These are phyloP conservation scores for Cucurbita ficifolia DNA, from an alignment of 306 rosid genomes.

Conservation along the genomic window DNA sequence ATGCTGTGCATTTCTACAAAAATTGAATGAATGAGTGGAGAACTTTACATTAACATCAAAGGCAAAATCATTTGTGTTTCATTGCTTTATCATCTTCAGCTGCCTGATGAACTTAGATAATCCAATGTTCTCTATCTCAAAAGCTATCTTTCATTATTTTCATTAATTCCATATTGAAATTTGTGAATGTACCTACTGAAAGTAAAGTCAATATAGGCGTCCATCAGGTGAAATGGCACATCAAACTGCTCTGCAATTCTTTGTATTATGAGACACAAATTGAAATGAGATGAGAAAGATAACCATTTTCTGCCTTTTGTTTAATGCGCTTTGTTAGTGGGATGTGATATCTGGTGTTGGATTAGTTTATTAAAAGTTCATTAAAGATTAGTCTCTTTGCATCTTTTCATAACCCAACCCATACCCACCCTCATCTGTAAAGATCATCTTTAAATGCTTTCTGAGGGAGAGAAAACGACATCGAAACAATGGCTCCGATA, in stretches of 20 bases:
- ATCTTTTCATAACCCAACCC: background rate
- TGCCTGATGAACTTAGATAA: background rate
- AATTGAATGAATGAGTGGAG: background rate
- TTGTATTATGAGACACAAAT: background rate
- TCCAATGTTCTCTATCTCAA: background rate
- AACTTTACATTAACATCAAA: background rate
- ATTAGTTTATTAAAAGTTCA: background rate
- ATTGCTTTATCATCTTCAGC: background rate
- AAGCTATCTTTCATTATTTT: background rate
- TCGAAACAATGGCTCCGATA: background rate
- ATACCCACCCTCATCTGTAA: background rate
- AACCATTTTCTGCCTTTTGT: background rate
- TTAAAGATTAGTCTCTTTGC: background rate
- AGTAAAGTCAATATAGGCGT: background rate
- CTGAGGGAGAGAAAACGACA: background rate
- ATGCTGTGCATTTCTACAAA: background rate
- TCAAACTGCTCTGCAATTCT: background rate
- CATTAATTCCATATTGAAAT: background rate
- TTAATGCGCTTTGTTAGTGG: background rate
- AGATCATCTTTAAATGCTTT: background rate
- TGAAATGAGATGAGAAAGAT: background rate
- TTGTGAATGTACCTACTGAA: background rate
- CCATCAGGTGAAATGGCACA: constrained; percentile 8
- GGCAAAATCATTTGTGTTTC: background rate
- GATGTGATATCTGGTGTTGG: background rate